These are phyloP conservation scores for Trichaptum fuscoviolaceum DNA, from an alignment of 768 basidiomycete species.

Conservation along the genomic window DNA sequence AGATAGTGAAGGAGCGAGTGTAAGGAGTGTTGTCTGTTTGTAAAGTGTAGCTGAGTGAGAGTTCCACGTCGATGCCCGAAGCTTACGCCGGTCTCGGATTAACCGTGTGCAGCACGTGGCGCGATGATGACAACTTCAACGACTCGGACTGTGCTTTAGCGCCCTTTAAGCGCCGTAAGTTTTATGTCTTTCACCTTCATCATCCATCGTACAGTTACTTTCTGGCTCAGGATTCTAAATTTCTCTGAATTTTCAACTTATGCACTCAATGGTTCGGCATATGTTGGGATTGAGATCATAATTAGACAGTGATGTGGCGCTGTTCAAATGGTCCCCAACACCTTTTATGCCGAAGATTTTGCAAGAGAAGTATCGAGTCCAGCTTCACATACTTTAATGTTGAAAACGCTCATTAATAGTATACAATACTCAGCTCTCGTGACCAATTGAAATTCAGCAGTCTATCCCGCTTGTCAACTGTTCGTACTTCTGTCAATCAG, in stretches of 20 bases:
- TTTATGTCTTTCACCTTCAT: neutral
- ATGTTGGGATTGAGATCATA: neutral
- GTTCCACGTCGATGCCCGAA: neutral
- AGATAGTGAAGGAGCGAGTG: neutral
- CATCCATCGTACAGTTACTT: too few species aligned
- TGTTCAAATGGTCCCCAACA: neutral
- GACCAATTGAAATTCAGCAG: too few species aligned
- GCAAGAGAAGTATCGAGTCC: too few species aligned
- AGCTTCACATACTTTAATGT: too few species aligned
- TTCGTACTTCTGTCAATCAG: too few species aligned
- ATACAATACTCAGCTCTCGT: too few species aligned
- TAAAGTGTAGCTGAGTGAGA: neutral
- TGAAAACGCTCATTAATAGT: too few species aligned
- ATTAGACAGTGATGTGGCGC: neutral
- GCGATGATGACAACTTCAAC: neutral
- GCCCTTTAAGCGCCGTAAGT: neutral
- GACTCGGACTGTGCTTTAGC: neutral
- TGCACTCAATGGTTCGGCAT: too few species aligned
- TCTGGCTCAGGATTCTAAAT: too few species aligned
- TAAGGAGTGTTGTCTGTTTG: neutral
- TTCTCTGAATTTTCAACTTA: too few species aligned
- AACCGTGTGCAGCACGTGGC: neutral
- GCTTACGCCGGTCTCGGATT: slow-evolving; percentile 1
- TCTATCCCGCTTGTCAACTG: too few species aligned
- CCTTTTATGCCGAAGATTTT: neutral